Evolutionary conservation across 2,329 filamentous ascomycete species (phyloP).

Genomic region (Metarhizium rileyi): DNA sequence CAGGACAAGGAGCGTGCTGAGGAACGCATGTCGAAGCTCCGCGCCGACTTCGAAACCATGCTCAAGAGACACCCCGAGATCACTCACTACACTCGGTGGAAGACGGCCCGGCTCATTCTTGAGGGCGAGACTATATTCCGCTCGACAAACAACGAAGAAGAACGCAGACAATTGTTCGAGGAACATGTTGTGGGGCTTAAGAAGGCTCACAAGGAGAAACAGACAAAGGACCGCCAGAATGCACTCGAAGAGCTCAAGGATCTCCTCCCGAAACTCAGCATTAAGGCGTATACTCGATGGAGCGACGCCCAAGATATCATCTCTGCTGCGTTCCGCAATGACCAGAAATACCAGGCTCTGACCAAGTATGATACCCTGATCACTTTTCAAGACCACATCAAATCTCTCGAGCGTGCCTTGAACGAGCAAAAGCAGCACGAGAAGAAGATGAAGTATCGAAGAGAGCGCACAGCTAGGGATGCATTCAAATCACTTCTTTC

Average conservation of each 20-base stretch:
- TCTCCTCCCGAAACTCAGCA: slow-evolving; percentile 67
- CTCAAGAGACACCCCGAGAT: slow-evolving; percentile 94
- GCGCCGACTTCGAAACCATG: slow-evolving; percentile 92
- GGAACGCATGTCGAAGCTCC: slow-evolving; percentile 83
- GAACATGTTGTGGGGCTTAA: slow-evolving; percentile 85
- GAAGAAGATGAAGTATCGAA: slow-evolving; percentile 69
- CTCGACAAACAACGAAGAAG: slow-evolving; percentile 76
- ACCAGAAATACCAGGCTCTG: slow-evolving; percentile 77
- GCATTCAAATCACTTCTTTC: slow-evolving; percentile 64
- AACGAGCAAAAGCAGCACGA: slow-evolving; percentile 86
- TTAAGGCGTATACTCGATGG: slow-evolving; percentile 94
- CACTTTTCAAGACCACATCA: slow-evolving; percentile 92
- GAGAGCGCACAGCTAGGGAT: slow-evolving; percentile 81
- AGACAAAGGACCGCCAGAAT: slow-evolving; percentile 61
- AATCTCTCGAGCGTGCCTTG: slow-evolving; percentile 78
- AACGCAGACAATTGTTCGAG: slow-evolving; percentile 83
- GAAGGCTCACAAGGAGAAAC: slow-evolving; percentile 67
- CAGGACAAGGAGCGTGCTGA: slow-evolving; percentile 94
- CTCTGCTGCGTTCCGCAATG: slow-evolving; percentile 65
- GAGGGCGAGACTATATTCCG: slow-evolving; percentile 94
- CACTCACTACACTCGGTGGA: slow-evolving; percentile 94
- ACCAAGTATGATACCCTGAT: slow-evolving; percentile 84
- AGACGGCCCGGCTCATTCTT: slow-evolving; percentile 86
- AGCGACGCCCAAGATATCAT: slow-evolving; percentile 78
- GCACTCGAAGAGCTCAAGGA: slow-evolving; percentile 77